A percentile compares a stretch with the other conserved stretches of the same genome.
Conservation (phyloP, 495 filamentous ascomycete genomes). For the Endocarpon pusillum region DNA sequence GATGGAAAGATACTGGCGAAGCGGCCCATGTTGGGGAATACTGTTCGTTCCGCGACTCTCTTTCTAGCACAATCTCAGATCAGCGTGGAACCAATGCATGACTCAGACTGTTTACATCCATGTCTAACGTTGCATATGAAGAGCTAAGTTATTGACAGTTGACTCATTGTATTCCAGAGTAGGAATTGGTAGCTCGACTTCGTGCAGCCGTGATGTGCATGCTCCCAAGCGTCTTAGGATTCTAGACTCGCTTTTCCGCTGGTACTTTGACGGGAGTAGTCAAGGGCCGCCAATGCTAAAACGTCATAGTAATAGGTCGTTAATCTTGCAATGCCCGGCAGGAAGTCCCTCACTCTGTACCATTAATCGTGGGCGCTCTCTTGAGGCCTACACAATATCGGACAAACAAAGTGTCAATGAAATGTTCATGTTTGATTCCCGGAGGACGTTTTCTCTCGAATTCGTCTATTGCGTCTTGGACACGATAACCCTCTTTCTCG, state of each 20-base stretch:
- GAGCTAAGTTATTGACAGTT: no score
- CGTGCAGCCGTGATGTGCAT: no score
- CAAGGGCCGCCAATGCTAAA: neutral
- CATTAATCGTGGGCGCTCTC: conserved; percentile 31
- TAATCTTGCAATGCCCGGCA: neutral
- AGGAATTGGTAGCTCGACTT: no score
- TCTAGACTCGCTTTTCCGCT: neutral
- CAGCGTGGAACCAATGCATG: no score
- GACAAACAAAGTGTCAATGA: conserved; percentile 71
- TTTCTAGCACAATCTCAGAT: no score
- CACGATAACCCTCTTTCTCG: conserved; percentile 52
- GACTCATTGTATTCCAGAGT: no score
- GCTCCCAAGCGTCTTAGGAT: no score
- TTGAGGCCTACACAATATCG: conserved; percentile 48
- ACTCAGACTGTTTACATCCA: no score
- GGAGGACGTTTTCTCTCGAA: conserved; percentile 59
- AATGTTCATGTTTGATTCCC: conserved; percentile 81
- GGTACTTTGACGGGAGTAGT: conserved; percentile 3
- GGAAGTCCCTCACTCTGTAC: conserved; percentile 1
- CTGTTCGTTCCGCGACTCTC: no score
- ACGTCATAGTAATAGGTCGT: neutral
- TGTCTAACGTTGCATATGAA: no score
- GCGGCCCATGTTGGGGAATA: no score
- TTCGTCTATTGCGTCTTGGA: conserved; percentile 64
- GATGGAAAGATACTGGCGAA: no score